Base-by-base conservation (phyloP, 2,329 filamentous ascomycete genomes). In the Coleophoma crateriformis region DNA sequence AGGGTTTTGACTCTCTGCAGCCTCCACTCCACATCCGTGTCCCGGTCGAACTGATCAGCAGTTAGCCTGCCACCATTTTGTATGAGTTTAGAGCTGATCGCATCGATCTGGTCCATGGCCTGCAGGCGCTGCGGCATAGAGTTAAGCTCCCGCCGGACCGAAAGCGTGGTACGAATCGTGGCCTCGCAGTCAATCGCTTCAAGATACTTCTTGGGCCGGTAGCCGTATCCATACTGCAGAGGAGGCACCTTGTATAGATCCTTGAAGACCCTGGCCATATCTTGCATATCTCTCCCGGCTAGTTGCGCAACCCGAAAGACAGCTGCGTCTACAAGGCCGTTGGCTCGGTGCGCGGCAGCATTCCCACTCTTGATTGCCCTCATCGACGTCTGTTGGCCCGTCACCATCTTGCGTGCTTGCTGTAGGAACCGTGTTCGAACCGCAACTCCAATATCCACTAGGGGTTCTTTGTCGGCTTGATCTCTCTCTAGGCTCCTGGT, bases 381-480 rank as follows among this genome's bases (percentile, higher is more conserved):
- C 4, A 13, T 4, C 34, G 22, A 12, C 10, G 4, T 2, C 44
- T 19, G 11, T 4, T n/a, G 19, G 20, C 11, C 3, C 33, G 3
- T 7, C 32, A 27, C 17, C 0, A 12, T 27, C 10, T 40, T 22
- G 44, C 39, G 33, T n/a, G 42, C 49, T 41, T 52, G 44, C 1
- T 53, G 42, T 1, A 53, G 33, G 32, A 45, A 53, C 0, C 46
- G 34, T 7, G 34, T 12, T 13, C 50, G 20, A 11, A 52, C 40
- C 5, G 45, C 50, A 22, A 22, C 50, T 34, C 47, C 47, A 35
- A 50, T 48, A 13, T 53, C 27, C 3, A 42, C 41, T n/a, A 50
- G n/a, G 8, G 50, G 50, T 11, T 43, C 33, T 19, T 46, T 32
- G 38, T 17, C 32, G n/a, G 11, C 10, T 14, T 42, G 41, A 15